phyloP scores from a whole-genome alignment of 2,329 filamentous ascomycete species.

The Phialocephala subalpina region DNA sequence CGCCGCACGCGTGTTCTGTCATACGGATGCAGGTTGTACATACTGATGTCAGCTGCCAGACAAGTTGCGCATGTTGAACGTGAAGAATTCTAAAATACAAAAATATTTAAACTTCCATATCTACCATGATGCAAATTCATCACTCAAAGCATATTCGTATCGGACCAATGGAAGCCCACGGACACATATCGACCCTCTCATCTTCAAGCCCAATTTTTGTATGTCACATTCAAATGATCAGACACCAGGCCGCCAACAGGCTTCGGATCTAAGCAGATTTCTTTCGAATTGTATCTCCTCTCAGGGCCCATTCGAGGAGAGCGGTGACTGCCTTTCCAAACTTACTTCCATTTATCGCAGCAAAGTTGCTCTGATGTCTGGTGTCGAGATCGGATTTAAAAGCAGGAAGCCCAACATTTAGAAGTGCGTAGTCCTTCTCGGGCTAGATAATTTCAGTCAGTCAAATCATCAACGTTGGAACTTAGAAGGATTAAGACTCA shows the following conservation, averaged over 20 bases:
- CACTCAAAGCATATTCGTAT: no score
- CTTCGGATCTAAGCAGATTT: constrained; percentile 15
- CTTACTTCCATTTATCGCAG: constrained; percentile 23
- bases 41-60: no score
- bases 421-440: constrained; percentile 22
- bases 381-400: constrained; percentile 21
- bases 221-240: constrained; percentile 24
- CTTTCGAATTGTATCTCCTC: constrained; percentile 18
- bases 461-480: background rate
- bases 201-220: constrained; percentile 22
- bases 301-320: constrained; percentile 22
- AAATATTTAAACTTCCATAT: no score
- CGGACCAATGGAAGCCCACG: no score
- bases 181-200: no score
- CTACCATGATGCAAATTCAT: no score
- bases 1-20: no score
- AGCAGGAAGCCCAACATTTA: constrained; percentile 11
- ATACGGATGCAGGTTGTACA: no score
- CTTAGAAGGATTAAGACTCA: background rate
- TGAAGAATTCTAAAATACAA: no score
- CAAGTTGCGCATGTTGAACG: no score
- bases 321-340: constrained; percentile 23
- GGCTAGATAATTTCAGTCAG: constrained; percentile 11
- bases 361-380: constrained; percentile 18
- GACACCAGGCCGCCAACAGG: constrained; percentile 12